Evolutionary conservation across 805 yeast species (phyloP).

Genomic region (Jamesozyma rosinii): DNA sequence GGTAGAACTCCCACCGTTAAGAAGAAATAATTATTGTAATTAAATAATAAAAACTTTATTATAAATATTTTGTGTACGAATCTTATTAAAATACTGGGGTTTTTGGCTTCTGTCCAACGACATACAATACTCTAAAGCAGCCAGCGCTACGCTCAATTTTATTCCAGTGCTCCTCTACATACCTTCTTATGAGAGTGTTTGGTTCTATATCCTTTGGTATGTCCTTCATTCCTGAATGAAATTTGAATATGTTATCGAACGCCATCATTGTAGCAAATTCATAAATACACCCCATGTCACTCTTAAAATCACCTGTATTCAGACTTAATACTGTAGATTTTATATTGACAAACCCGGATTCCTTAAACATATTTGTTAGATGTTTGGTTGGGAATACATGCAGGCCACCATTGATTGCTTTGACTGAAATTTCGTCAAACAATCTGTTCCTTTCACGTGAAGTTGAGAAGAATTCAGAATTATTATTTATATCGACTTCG

Average conservation of each 20-base stretch:
- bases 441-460: conserved; percentile 18
- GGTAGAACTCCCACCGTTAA: conserved; percentile 8
- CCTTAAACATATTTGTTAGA: conserved; percentile 17
- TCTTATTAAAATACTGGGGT: background rate
- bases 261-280: conserved; percentile 19
- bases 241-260: conserved; percentile 16
- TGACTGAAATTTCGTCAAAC: conserved; percentile 19
- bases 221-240: conserved; percentile 10
- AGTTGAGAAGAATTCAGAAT: conserved; percentile 6
- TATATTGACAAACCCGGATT: conserved; percentile 25
- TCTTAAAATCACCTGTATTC: conserved; percentile 22
- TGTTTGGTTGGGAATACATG: conserved; percentile 24
- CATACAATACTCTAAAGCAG: conserved; percentile 16
- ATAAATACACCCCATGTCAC: conserved; percentile 24
- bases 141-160: conserved; percentile 23
- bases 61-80: background rate
- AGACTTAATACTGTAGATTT: conserved; percentile 22
- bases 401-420: conserved; percentile 22
- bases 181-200: conserved; percentile 18
- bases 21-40: background rate
- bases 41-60: no score
- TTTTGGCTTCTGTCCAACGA: conserved; percentile 26
- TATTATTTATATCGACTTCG: background rate
- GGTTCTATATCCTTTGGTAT: conserved; percentile 14
- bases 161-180: conserved; percentile 23